Conservation (phyloP, 495 filamentous ascomycete genomes). For the Podospora bellae-mahoneyi region DNA sequence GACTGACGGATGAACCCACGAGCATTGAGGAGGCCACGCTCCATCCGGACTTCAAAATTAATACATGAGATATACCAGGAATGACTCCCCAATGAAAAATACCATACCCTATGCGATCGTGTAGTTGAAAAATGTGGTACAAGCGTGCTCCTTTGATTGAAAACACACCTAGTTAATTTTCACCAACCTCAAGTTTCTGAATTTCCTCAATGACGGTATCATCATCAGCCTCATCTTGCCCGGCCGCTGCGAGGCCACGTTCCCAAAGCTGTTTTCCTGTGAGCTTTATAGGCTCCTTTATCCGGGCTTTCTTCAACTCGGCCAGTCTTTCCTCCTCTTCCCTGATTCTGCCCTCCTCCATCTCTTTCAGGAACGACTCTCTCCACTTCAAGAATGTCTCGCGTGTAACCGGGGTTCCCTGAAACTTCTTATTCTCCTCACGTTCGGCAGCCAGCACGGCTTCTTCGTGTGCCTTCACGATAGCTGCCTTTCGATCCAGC, state of each 20-base stretch:
- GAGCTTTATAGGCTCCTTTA: slow-evolving; percentile 60
- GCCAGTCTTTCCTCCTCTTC: slow-evolving; percentile 67
- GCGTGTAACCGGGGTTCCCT: slow-evolving; percentile 78
- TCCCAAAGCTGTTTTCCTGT: slow-evolving; percentile 86
- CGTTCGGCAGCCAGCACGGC: slow-evolving; percentile 69
- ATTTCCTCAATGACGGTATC: slow-evolving; percentile 52
- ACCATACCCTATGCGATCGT: not conserved
- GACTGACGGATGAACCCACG: not conserved
- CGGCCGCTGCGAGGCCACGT: slow-evolving; percentile 66
- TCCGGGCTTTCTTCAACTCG: slow-evolving; percentile 69
- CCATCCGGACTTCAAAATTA: not conserved
- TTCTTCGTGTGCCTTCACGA: slow-evolving; percentile 60
- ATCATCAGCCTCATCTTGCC: slow-evolving; percentile 64
- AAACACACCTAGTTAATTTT: slow-evolving; percentile 20
- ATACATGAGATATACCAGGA: not conserved
- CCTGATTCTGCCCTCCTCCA: slow-evolving; percentile 63
- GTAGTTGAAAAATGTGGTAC: not conserved
- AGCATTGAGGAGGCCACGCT: not conserved
- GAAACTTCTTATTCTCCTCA: slow-evolving; percentile 94
- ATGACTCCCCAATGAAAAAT: no score
- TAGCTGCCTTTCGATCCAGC: slow-evolving; percentile 58
- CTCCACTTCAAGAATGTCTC: slow-evolving; percentile 85
- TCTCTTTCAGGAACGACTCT: slow-evolving; percentile 71
- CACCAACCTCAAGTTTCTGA: slow-evolving; percentile 63
- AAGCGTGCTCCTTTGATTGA: not conserved